Evolutionary conservation across 1,139 yeast genomes (phyloP).

Genomic region (Zygotorulaspora mrakii): DNA sequence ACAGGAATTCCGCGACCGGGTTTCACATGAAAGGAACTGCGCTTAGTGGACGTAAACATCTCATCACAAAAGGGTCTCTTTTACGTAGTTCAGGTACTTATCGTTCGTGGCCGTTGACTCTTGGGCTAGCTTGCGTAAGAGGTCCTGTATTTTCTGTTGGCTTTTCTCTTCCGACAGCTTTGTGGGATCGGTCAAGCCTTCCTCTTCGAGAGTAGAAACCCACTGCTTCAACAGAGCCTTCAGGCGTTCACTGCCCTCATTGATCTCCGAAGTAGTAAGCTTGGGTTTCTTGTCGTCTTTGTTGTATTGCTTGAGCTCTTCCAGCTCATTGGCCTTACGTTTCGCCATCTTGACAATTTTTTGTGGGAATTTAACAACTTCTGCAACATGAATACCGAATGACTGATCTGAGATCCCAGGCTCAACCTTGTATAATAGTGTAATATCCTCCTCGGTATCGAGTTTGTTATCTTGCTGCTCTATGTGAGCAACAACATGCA

Average conservation of each 20-base stretch:
- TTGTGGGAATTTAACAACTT: slow-evolving; percentile 83
- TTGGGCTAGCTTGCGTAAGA: slow-evolving; percentile 20
- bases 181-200: slow-evolving; percentile 25
- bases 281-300: slow-evolving; percentile 46
- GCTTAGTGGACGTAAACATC: too few species aligned
- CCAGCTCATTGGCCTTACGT: slow-evolving; percentile 84
- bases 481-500: slow-evolving; percentile 93
- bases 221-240: slow-evolving; percentile 57
- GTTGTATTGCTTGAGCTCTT: slow-evolving; percentile 53
- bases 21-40: too few species aligned
- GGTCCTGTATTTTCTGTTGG: slow-evolving; percentile 25
- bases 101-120: slow-evolving; percentile 18
- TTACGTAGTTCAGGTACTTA: slow-evolving; percentile 25
- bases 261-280: slow-evolving; percentile 52
- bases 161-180: slow-evolving; percentile 26
- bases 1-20: too few species aligned
- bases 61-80: slow-evolving; percentile 12
- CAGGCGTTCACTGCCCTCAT: slow-evolving; percentile 53
- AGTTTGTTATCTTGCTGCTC: slow-evolving; percentile 40
- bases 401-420: slow-evolving; percentile 92
- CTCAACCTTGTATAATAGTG: slow-evolving; percentile 84
- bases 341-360: slow-evolving; percentile 93
- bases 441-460: slow-evolving; percentile 59
- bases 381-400: slow-evolving; percentile 97
- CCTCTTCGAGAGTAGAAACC: slow-evolving; percentile 50